Base-by-base conservation (phyloP, 202 grass and related monocot genomes). In the Zoysia matrella region DNA sequence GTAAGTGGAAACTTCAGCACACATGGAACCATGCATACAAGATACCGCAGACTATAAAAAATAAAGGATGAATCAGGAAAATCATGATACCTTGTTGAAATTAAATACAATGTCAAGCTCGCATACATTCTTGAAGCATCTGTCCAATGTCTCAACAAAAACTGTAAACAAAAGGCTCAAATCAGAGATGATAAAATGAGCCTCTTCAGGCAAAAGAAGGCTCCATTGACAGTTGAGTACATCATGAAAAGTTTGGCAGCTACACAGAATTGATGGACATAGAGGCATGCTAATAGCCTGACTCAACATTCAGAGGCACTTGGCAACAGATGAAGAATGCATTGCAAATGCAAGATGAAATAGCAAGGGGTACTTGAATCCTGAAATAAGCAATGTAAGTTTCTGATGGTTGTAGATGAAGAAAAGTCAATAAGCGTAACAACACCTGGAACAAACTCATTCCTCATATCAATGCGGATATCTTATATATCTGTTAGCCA, bases 81-180 rank as follows among this genome's bases (percentile, higher is more conserved):
- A 76, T 48, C 41, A 67, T 8, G 36, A n/a, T 54, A 98, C 95
- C 95, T 98, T 98, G 77, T 91, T 98, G 74, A 98, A 98, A 82
- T 98, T 95, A 77, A 95, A 98, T 67, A 98, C 93, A 58, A 98
- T 80, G 69, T 98, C 92, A 73, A 93, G 90, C 73, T 98, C 92
- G 2, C 95, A 98, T 36, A 95, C 92, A 93, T 98, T 98, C 82
- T 95, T 98, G 90, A 95, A 98, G 88, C 92, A 98, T 86, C 78
- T 93, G 76, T 98, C 89, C 77, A 95, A 77, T 47, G 90, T 98
- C 82, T 98, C 92, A 15, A 98, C 92, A 86, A 98, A 93, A 65
- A 98, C 95, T 95, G 92, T 76, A 71, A 60, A 84, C 12, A 68
- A 84, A 89, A 36, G 63, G 40, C 7, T 50, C 16, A 44, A 71